Evolutionary conservation across 1,284 basidiomycete genomes (phyloP), one percentile per base, ranked within the genome.

Genomic region (Hymenochaete sp.): DNA sequence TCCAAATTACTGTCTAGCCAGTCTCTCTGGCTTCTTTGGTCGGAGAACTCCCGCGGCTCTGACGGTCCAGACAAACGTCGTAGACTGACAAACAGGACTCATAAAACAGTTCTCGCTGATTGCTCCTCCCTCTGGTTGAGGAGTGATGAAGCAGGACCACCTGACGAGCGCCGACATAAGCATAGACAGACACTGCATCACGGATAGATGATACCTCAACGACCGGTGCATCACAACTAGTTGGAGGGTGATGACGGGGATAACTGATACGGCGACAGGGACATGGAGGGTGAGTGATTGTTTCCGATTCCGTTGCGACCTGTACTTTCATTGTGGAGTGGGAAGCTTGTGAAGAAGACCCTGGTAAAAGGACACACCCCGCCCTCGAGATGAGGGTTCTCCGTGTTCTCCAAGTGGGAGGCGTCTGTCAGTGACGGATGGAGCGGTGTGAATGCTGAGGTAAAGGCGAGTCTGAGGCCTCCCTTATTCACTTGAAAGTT

Each of bases 31-130:
- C 64, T 51, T 57, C 56, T 51, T 42, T 39, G 59, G 55, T 48
- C 57, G 14, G 28, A 14, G 28, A 31, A 14, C 9, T 10, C 9
- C 9, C 14, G 28, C 21, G 76, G 66, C 73, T 75, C 69, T 71
- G 77, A 78, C 64, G 73, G 84, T 80, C 84, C 84, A 88, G 85
- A 88, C 84, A 87, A 81, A 71, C 74, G 84, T 84, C 80, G 81
- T 59, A 87, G 81, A 87, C 44, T 37, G 55, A 68, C 55, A 53
- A 59, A 53, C 58, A 50, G 61, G 65, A 50, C 48, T 68, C 80
- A 80, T 79, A 87, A 88, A 88, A 88, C 84, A 86, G 74, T 87
- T 82, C 80, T 75, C 76, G 84, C 84, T 77, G 84, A 85, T 71
- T 68, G 83, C 73, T 77, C 68, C 72, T 88, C 83, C 85, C 84